phyloP scores from a whole-genome alignment of 805 yeast genomes.

The Naumovozyma castellii region DNA sequence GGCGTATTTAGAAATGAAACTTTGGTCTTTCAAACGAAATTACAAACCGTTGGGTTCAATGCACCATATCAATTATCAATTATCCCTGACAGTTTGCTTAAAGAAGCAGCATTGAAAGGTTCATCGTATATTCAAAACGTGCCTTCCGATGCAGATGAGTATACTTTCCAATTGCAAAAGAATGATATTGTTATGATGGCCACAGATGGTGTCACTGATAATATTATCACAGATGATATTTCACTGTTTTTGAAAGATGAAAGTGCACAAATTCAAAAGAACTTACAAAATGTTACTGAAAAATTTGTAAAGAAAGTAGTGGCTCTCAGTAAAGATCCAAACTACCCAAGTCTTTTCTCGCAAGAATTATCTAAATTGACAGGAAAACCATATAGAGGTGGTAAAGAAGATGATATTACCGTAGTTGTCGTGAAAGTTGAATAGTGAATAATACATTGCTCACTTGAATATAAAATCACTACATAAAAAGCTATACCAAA shows the following conservation, averaged over 20 bases:
- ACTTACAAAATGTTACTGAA: slow-evolving; percentile 40
- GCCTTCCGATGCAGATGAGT: slow-evolving; percentile 61
- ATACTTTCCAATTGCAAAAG: slow-evolving; percentile 52
- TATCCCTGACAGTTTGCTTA: slow-evolving; percentile 54
- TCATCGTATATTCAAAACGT: slow-evolving; percentile 59
- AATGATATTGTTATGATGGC: slow-evolving; percentile 78
- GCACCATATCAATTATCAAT: slow-evolving; percentile 88
- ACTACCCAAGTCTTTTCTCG: slow-evolving; percentile 77
- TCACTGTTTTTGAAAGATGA: slow-evolving; percentile 54
- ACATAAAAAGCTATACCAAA: not conserved
- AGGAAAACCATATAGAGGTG: slow-evolving; percentile 55
- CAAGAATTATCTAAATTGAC: slow-evolving; percentile 36
- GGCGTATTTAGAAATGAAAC: slow-evolving; percentile 65
- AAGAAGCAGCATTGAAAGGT: slow-evolving; percentile 45
- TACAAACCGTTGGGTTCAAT: slow-evolving; percentile 80
- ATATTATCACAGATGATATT: slow-evolving; percentile 63
- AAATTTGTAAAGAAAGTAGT: slow-evolving; percentile 59
- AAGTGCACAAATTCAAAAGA: slow-evolving; percentile 9
- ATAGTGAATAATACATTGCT: too few relatives aligned
- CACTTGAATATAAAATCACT: not conserved
- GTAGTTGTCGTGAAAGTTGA: slow-evolving; percentile 62
- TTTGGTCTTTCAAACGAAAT: slow-evolving; percentile 55
- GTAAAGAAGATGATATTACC: slow-evolving; percentile 93
- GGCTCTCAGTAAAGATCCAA: slow-evolving; percentile 58
- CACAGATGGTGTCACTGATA: slow-evolving; percentile 91